Conservation (phyloP, 1,139 yeast genomes). For the Candida sp. region DNA sequence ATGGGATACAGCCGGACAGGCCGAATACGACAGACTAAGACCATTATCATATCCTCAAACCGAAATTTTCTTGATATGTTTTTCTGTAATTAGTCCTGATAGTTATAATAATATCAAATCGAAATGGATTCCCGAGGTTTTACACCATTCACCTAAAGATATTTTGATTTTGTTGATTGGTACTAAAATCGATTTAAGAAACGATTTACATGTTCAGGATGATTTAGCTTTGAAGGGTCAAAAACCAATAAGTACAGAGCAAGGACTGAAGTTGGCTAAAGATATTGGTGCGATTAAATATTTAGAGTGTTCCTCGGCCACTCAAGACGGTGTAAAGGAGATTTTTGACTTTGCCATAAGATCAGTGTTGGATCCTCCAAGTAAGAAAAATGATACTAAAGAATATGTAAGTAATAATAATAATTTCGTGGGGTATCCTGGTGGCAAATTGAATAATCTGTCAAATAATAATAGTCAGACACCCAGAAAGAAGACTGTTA, state of each 20-base stretch:
- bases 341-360: slow-evolving; percentile 81
- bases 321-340: slow-evolving; percentile 81
- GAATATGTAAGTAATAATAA: slow-evolving; percentile 1
- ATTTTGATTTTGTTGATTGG: slow-evolving; percentile 79
- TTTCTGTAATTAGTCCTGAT: slow-evolving; percentile 79
- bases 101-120: slow-evolving; percentile 74
- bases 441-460: neutral
- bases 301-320: slow-evolving; percentile 91
- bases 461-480: neutral
- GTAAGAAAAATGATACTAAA: slow-evolving; percentile 5
- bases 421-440: neutral
- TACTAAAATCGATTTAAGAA: slow-evolving; percentile 82
- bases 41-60: slow-evolving; percentile 94
- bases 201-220: slow-evolving; percentile 73
- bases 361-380: slow-evolving; percentile 62
- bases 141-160: slow-evolving; percentile 78
- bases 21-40: slow-evolving; percentile 87
- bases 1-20: slow-evolving; percentile 99
- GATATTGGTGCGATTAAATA: slow-evolving; percentile 74
- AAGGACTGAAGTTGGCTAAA: slow-evolving; percentile 66
- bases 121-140: slow-evolving; percentile 86
- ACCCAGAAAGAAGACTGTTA: slow-evolving; percentile 29
- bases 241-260: slow-evolving; percentile 59
- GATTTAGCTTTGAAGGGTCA: slow-evolving; percentile 61
- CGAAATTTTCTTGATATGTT: slow-evolving; percentile 83